Evolutionary conservation across 2,329 filamentous ascomycete genomes (phyloP), one percentile per base, ranked within the genome.

Genomic region (Penicillium capsulatum): DNA sequence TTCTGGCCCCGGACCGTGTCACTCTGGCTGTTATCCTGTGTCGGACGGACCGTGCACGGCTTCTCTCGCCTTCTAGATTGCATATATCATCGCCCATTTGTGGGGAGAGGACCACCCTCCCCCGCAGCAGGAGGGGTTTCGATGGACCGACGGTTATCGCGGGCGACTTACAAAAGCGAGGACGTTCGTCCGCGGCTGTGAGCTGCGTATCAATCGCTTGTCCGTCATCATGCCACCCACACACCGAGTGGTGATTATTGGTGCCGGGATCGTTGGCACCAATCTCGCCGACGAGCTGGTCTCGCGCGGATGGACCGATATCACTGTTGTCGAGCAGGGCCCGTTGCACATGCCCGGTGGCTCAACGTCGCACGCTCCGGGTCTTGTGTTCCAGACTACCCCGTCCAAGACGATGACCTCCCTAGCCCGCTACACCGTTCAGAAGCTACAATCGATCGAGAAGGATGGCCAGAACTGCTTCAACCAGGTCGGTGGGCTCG

Each of bases 231-330:
- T 69, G 65, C 50, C 55, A 29, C 47, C 54, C 28, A 50, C 57
- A 56, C 63, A 69, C 51, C 64, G 69, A 50, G 73, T 80, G 44
- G 73, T 80, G 42, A 77, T 80, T 44, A 77, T 80, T 44, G 79
- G 79, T 26, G 79, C 79, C 35, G 79, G 79, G 33, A 81, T 83
- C 41, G 79, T 83, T 42, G 79, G 79, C 32, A 71, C 73, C 41
- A 83, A 83, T 44, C 62, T 83, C 34, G 79, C 79, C 34, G 79
- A 83, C 51, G 79, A 83, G 68, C 71, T 83, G 53, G 70, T 79
- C 49, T 68, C 70, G 16, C 72, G 77, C 53, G 80, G 80, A 66
- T 83, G 79, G 78, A 72, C 58, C 38, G 62, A 81, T 57, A 79
- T 83, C 58, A 82, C 79, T 13, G 79, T 83, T 34, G 64, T 83